Evolutionary conservation across 2,329 filamentous ascomycete species (phyloP).

Genomic region (Sporothrix protearum): DNA sequence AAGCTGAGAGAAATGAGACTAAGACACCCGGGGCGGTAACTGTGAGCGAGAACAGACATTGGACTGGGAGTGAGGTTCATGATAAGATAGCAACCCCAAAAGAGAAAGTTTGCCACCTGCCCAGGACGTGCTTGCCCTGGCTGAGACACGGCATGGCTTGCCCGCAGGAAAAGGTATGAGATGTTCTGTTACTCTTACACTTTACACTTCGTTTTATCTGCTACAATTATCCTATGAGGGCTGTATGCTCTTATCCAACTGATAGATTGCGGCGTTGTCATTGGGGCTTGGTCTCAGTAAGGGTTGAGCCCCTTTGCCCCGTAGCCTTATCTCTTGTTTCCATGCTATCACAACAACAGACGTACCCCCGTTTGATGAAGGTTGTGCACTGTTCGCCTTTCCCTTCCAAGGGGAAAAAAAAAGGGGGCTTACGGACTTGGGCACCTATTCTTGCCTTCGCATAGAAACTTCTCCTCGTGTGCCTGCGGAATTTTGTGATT

Average conservation of each 20-base stretch:
- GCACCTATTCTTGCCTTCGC: neutral
- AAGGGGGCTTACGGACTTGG: constrained; percentile 10
- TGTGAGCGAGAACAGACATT: neutral
- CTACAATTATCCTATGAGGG: neutral
- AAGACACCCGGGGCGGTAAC: neutral
- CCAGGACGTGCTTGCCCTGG: neutral
- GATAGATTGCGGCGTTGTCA: neutral
- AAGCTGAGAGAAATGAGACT: constrained; percentile 5
- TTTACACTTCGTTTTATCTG: neutral
- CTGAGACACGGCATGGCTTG: neutral
- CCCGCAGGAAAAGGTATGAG: neutral
- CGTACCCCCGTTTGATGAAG: neutral
- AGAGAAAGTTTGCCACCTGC: neutral
- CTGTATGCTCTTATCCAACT: neutral
- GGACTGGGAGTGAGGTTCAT: neutral
- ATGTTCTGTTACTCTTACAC: constrained; percentile 1
- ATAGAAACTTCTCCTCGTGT: neutral
- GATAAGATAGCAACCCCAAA: neutral
- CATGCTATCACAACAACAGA: constrained; percentile 4
- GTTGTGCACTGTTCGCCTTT: neutral
- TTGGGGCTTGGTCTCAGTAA: neutral
- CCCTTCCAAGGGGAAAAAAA: neutral
- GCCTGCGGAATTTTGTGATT: neutral
- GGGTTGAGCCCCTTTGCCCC: neutral
- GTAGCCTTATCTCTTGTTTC: neutral